These are phyloP conservation scores for Kurtzmaniella cleridarum DNA, from an alignment of 805 yeast species.

Conservation along the genomic window DNA sequence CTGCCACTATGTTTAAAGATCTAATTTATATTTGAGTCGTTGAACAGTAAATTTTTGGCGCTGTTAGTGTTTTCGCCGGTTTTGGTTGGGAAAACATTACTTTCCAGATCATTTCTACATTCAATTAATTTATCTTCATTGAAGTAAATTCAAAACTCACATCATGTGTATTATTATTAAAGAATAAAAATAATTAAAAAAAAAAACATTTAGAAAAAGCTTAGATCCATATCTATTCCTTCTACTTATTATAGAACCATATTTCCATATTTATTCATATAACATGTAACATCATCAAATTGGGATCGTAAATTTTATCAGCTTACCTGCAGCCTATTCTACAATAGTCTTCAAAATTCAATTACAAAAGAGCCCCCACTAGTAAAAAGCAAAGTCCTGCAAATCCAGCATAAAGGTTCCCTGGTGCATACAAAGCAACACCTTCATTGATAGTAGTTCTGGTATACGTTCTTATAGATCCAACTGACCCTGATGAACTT, in stretches of 20 bases:
- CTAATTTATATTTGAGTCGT: too few relatives aligned
- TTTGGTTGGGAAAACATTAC: too few relatives aligned
- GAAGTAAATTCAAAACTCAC: too few relatives aligned
- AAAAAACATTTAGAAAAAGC: too few relatives aligned
- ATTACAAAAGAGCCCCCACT: slow-evolving; percentile 8
- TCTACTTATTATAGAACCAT: neutral
- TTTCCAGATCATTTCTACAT: too few relatives aligned
- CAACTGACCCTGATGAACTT: slow-evolving; percentile 20
- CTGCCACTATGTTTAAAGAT: too few relatives aligned
- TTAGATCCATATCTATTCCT: neutral
- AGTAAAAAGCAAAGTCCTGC: slow-evolving; percentile 11
- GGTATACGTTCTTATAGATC: slow-evolving; percentile 25
- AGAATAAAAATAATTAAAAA: too few relatives aligned
- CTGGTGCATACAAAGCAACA: slow-evolving; percentile 6
- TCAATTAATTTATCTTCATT: too few relatives aligned
- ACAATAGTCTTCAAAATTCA: slow-evolving; percentile 4
- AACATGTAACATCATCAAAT: neutral
- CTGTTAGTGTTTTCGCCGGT: too few relatives aligned
- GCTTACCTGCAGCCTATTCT: slow-evolving; percentile 4
- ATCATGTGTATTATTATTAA: too few relatives aligned
- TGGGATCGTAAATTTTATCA: neutral
- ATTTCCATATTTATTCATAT: neutral
- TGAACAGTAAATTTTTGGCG: too few relatives aligned
- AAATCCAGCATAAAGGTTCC: slow-evolving; percentile 8
- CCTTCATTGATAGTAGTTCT: slow-evolving; percentile 19